Evolutionary conservation across 495 filamentous ascomycete genomes (phyloP).

Genomic region (Hyaloscypha variabilis): DNA sequence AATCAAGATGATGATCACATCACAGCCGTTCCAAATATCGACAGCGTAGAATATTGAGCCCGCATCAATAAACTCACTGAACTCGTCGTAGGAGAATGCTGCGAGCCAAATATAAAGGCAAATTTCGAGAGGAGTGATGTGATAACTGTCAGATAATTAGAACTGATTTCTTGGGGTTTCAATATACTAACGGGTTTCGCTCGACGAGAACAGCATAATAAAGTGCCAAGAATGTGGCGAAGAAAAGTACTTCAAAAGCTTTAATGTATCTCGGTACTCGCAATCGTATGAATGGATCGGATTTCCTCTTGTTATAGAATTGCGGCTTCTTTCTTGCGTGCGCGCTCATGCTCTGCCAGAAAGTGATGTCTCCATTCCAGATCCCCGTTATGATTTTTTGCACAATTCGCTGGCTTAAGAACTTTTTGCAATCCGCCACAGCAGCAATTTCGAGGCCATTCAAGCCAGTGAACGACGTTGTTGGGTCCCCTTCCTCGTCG

Average conservation of each 20-base stretch:
- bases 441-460: constrained; percentile 91
- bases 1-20: constrained; percentile 83
- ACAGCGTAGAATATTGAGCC: constrained; percentile 82
- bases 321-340: constrained; percentile 79
- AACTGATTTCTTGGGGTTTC: neutral
- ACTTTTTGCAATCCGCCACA: constrained; percentile 87
- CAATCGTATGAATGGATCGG: constrained; percentile 83
- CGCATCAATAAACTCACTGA: constrained; percentile 81
- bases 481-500: constrained; percentile 55
- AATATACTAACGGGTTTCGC: constrained; percentile 41
- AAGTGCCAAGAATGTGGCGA: constrained; percentile 74
- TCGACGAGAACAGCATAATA: constrained; percentile 84
- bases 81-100: constrained; percentile 86
- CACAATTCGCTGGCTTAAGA: constrained; percentile 81
- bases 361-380: constrained; percentile 90
- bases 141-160: constrained; percentile 28
- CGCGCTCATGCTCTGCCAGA: constrained; percentile 83
- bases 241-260: constrained; percentile 85
- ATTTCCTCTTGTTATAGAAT: constrained; percentile 73
- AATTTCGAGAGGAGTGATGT: constrained; percentile 53
- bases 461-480: constrained; percentile 70
- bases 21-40: constrained; percentile 91
- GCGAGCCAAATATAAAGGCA: constrained; percentile 71
- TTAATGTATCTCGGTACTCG: constrained; percentile 93
- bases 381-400: constrained; percentile 88